Percentiles rank a stretch among this genome's conserved stretches.
Conservation (phyloP, 805 yeast genomes). For the Kodamaea sagamina region DNA sequence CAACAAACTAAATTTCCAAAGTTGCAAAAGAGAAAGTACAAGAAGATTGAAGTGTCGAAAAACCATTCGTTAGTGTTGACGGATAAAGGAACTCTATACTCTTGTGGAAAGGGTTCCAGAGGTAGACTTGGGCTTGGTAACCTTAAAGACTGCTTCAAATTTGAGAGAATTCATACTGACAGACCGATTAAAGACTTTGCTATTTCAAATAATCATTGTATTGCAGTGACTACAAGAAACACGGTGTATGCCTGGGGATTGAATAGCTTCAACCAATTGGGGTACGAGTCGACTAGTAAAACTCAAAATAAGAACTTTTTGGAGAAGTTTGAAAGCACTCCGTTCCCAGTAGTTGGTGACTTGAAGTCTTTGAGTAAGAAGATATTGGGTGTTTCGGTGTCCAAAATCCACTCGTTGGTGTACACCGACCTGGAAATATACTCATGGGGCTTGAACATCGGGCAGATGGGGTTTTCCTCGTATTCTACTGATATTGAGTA, state of each 20-base stretch:
- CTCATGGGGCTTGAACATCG: conserved; percentile 79
- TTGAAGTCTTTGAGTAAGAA: conserved; percentile 32
- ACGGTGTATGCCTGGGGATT: conserved; percentile 81
- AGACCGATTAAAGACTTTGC: conserved; percentile 40
- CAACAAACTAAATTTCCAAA: not conserved
- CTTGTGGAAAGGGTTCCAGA: conserved; percentile 67
- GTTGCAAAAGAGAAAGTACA: conserved; percentile 43
- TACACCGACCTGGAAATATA: conserved; percentile 50
- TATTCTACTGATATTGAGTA: conserved; percentile 23
- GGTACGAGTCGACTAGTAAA: conserved; percentile 32
- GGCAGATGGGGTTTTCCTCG: conserved; percentile 68
- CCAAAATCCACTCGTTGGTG: conserved; percentile 69
- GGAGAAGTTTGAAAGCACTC: conserved; percentile 37
- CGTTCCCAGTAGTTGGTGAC: conserved; percentile 33
- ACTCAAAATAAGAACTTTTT: conserved; percentile 22
- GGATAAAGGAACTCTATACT: conserved; percentile 52
- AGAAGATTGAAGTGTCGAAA: conserved; percentile 55
- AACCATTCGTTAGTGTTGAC: conserved; percentile 66
- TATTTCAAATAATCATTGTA: conserved; percentile 66
- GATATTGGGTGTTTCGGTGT: conserved; percentile 55
- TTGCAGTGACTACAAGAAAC: conserved; percentile 54
- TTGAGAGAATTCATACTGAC: conserved; percentile 42
- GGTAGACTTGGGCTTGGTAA: conserved; percentile 70
- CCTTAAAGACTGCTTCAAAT: conserved; percentile 41
- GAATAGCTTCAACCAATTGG: conserved; percentile 67